phyloP scores from a whole-genome alignment of 805 yeast species.

The Metschnikowia anglica region DNA sequence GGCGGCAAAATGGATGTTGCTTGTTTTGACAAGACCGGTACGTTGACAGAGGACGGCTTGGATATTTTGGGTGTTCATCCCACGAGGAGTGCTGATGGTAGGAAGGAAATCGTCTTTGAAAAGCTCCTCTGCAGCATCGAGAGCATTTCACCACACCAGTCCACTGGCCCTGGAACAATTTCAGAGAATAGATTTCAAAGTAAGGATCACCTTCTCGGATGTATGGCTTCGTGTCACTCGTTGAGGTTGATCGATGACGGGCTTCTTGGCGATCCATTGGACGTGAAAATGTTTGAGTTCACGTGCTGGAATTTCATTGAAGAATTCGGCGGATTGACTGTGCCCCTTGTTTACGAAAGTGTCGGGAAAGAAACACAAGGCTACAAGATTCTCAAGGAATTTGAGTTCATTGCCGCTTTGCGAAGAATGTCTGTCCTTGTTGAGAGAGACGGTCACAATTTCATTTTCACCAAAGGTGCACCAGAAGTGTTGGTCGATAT shows the following conservation, averaged over 20 bases:
- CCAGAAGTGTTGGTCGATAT: conserved; percentile 88
- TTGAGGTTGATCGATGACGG: conserved; percentile 75
- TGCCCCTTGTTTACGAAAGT: conserved; percentile 20
- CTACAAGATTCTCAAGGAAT: conserved; percentile 47
- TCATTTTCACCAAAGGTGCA: conserved; percentile 83
- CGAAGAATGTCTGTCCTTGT: conserved; percentile 90
- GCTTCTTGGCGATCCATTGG: conserved; percentile 90
- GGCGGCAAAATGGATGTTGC: conserved; percentile 90
- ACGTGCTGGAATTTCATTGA: conserved; percentile 77
- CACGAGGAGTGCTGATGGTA: conserved; percentile 39
- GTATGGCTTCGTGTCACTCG: conserved; percentile 84
- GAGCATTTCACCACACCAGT: conserved; percentile 5
- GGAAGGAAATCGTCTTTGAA: conserved; percentile 40
- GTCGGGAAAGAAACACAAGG: conserved; percentile 21
- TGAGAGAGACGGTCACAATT: conserved; percentile 19
- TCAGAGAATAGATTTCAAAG: conserved; percentile 26
- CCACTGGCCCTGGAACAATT: background rate
- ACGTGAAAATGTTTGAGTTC: conserved; percentile 89
- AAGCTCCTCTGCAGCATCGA: conserved; percentile 23
- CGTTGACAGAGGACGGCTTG: conserved; percentile 93
- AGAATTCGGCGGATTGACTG: conserved; percentile 41
- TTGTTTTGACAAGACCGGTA: conserved; percentile 97
- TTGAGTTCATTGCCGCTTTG: conserved; percentile 80
- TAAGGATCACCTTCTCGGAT: conserved; percentile 33
- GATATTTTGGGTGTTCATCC: conserved; percentile 70